These are phyloP conservation scores for Peronospora belbahrii DNA, from an alignment of 352 stramenopile species.

Conservation along the genomic window DNA sequence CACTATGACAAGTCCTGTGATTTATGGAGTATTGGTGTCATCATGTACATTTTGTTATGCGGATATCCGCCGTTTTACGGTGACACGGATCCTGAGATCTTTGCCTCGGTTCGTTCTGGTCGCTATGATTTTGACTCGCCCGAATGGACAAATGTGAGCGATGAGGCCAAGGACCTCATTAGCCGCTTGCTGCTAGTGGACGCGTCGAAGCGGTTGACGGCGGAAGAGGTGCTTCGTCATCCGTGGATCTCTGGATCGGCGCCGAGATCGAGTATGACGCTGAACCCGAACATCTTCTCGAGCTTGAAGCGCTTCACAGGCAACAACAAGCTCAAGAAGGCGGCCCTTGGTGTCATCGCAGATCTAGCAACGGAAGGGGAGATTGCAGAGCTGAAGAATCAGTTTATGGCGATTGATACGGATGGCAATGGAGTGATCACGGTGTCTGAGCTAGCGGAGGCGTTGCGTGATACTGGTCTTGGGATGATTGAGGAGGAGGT, in stretches of 20 bases:
- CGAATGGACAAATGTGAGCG: constrained; percentile 76
- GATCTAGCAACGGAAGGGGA: constrained; percentile 77
- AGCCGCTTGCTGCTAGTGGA: constrained; percentile 90
- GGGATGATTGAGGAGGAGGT: constrained; percentile 87
- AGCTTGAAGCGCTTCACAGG: constrained; percentile 84
- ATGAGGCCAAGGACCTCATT: constrained; percentile 92
- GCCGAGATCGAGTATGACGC: constrained; percentile 60
- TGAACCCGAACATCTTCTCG: constrained; percentile 81
- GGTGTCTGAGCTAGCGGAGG: constrained; percentile 78
- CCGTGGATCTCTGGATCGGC: constrained; percentile 79
- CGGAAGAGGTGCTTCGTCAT: constrained; percentile 80
- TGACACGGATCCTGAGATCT: constrained; percentile 89
- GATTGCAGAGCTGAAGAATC: constrained; percentile 80
- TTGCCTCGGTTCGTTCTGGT: constrained; percentile 67
- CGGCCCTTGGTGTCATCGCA: constrained; percentile 78
- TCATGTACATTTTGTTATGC: constrained; percentile 93
- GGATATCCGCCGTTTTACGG: constrained; percentile 95
- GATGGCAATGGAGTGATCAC: constrained; percentile 87
- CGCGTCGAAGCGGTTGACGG: constrained; percentile 87
- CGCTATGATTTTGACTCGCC: constrained; percentile 83
- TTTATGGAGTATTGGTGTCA: constrained; percentile 94
- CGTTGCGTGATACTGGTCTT: constrained; percentile 72
- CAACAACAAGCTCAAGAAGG: constrained; percentile 89
- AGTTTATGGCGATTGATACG: constrained; percentile 82
- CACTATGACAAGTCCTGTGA: constrained; percentile 95